A percentile compares a stretch with the other conserved stretches of the same genome.
Conservation (phyloP, 1,139 yeast species). For the Suhomyces maxii region DNA sequence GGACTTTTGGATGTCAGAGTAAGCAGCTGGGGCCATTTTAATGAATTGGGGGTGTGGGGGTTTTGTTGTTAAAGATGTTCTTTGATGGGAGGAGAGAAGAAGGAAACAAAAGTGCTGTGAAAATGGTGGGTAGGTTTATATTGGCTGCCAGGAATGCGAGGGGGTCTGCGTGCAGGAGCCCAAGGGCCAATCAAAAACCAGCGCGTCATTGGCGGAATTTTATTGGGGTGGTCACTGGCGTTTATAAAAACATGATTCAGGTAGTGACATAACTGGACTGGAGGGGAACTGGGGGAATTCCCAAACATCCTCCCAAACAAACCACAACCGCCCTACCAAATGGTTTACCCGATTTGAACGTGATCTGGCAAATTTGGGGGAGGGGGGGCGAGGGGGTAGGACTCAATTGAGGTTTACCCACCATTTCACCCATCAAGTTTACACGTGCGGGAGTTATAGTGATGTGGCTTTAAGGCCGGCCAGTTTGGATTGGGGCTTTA, state of each 20-base stretch:
- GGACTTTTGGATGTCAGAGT: slow-evolving; percentile 86
- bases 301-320: too few relatives aligned
- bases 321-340: too few relatives aligned
- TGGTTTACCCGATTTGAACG: too few relatives aligned
- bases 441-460: slow-evolving; percentile 1
- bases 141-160: not conserved
- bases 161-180: slow-evolving; percentile 7
- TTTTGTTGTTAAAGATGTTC: not conserved
- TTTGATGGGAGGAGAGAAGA: not conserved
- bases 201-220: slow-evolving; percentile 12
- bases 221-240: slow-evolving; percentile 9
- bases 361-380: too few relatives aligned
- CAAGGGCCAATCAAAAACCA: slow-evolving; percentile 2
- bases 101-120: slow-evolving; percentile 2
- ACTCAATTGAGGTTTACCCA: not conserved
- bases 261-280: not conserved
- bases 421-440: not conserved
- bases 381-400: too few relatives aligned
- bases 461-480: too few relatives aligned
- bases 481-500: not conserved
- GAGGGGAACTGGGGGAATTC: too few relatives aligned
- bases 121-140: slow-evolving; percentile 11
- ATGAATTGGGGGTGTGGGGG: slow-evolving; percentile 12
- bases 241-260: not conserved
- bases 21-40: slow-evolving; percentile 66